Conservation (phyloP, 305 asterid species). For the Fraxinus platypoda region DNA sequence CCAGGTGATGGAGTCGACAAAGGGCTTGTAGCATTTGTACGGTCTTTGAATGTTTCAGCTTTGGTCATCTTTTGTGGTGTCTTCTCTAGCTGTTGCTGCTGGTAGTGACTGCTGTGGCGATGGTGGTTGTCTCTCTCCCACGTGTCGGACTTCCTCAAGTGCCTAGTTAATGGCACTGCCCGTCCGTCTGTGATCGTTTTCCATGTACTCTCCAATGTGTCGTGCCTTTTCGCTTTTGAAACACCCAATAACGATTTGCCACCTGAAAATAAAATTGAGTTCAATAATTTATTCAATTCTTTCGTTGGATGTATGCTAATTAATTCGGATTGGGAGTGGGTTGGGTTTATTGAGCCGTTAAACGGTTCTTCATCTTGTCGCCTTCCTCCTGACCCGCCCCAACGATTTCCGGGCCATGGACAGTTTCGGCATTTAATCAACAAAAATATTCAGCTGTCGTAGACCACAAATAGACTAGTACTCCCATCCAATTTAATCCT, state of each 20-base stretch:
- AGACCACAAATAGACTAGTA: conserved; percentile 6
- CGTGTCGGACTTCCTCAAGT: conserved; percentile 72
- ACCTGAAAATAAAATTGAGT: conserved; percentile 33
- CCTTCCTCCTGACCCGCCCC: background rate
- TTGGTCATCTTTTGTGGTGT: conserved; percentile 48
- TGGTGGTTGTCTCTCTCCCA: conserved; percentile 46
- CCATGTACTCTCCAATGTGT: conserved; percentile 86
- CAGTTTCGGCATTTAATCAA: conserved; percentile 10
- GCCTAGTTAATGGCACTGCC: conserved; percentile 67
- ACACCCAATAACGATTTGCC: conserved; percentile 63
- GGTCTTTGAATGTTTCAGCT: conserved; percentile 58
- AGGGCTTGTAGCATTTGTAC: conserved; percentile 28
- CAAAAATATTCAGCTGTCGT: conserved; percentile 8
- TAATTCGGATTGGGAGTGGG: background rate
- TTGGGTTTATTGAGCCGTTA: background rate
- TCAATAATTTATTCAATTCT: background rate
- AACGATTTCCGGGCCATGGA: conserved; percentile 6
- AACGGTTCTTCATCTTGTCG: background rate
- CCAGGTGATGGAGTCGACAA: conserved; percentile 20
- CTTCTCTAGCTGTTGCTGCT: conserved; percentile 15
- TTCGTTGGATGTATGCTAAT: background rate
- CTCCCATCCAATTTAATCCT: conserved; percentile 2
- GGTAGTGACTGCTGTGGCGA: conserved; percentile 26
- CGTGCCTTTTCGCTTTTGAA: conserved; percentile 56
- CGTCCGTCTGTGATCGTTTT: conserved; percentile 83